Conservation (phyloP, 768 basidiomycete genomes). For the Rhodotorula babjevae region DNA sequence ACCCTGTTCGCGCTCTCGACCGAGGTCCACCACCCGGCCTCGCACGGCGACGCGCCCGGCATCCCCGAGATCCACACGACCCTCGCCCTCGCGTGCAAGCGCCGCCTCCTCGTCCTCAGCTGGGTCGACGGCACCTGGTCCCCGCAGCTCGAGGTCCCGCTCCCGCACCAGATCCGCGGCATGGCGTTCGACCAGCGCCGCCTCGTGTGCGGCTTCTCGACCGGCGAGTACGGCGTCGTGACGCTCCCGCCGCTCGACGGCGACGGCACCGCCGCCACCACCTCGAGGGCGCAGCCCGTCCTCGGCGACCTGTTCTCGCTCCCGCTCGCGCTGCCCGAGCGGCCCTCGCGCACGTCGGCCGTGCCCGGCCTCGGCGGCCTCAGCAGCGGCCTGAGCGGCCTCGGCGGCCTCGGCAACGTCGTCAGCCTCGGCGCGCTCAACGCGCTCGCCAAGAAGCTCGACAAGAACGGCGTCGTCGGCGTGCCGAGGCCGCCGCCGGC, state of each 20-base stretch:
- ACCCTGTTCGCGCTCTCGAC: slow-evolving; percentile 75
- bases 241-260: slow-evolving; percentile 61
- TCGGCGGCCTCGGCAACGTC: slow-evolving; percentile 5
- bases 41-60: neutral
- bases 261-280: too few species aligned
- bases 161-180: slow-evolving; percentile 85
- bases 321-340: slow-evolving; percentile 2
- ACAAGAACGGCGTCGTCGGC: slow-evolving; percentile 35
- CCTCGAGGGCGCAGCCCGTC: slow-evolving; percentile 56
- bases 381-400: neutral
- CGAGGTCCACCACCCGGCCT: slow-evolving; percentile 53
- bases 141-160: slow-evolving; percentile 57
- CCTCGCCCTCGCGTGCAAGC: slow-evolving; percentile 76
- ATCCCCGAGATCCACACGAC: slow-evolving; percentile 61
- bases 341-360: neutral
- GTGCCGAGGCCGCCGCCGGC: slow-evolving; percentile 3
- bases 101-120: slow-evolving; percentile 75
- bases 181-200: slow-evolving; percentile 58
- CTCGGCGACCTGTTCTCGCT: slow-evolving; percentile 36
- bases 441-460: slow-evolving; percentile 28
- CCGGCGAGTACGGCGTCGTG: slow-evolving; percentile 60
- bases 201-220: slow-evolving; percentile 72
- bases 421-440: slow-evolving; percentile 21
- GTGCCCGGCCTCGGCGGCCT: neutral
- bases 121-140: slow-evolving; percentile 82